Evolutionary conservation across 106 monocot genomes (phyloP), one percentile per base, ranked within the genome.

Genomic region (Dendrobium officinale): DNA sequence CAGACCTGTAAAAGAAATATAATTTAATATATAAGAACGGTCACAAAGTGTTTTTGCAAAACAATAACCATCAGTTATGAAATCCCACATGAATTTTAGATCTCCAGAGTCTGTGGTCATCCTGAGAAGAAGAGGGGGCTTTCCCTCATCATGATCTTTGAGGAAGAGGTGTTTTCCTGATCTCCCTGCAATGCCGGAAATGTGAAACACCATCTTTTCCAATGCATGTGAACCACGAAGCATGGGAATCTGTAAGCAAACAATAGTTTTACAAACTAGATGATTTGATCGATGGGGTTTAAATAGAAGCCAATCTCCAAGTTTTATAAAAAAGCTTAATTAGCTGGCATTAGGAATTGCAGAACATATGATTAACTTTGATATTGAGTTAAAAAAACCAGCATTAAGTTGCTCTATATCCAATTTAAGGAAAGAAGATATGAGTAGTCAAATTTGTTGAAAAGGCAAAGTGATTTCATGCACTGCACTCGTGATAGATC

Each of bases 151-250:
- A 51, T 61, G 67, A 70, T 92, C 94, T 77, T 87, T 92, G 26
- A 97, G 86, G 72, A 88, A 86, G 11, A 96, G 89, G 80, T 97
- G 96, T 42, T 86, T 93, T 37, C 96, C 96, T 20, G 88, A 90
- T 86, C 85, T 92, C 29, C 92, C 85, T 79, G 84, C 80, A 80
- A 94, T 81, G 82, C 89, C 85, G 24, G 86, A 97, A 77, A 86
- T 80, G 31, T 47, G 84, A 84, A 41, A 86, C 59, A 90, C 88
- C 81, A 85, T 74, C 78, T 89, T 94, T 89, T 97, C 96, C 67
- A 94, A 72, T 67, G 80, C 54, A 51, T 78, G 45, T 42, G 85
- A 87, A 42, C 96, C 96, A 85, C 85, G 77, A 43, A 97, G 59
- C 70, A 94, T 55, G 42, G 96, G 96, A 24, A 93, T 85, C 95